A percentile compares a stretch with the other conserved stretches of the same genome.
These are phyloP conservation scores for Golubevia pallescens DNA, from an alignment of 1,284 basidiomycete genomes.

Conservation along the genomic window DNA sequence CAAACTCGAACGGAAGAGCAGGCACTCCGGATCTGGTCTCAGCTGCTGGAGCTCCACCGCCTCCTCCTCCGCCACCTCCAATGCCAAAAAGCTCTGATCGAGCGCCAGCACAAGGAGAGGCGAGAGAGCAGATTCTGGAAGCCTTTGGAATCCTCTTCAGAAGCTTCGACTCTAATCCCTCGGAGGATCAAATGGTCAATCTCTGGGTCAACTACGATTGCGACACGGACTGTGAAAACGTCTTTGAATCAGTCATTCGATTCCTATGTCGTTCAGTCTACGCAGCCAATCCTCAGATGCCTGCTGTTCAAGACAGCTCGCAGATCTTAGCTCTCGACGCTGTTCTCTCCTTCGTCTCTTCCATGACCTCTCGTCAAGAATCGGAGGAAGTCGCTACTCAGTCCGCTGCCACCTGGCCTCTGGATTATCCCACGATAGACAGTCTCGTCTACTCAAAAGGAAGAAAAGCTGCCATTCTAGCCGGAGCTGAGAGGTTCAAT, in stretches of 20 bases:
- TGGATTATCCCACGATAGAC: slow-evolving; percentile 6
- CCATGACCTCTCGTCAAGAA: slow-evolving; percentile 48
- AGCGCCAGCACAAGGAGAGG: slow-evolving; percentile 49
- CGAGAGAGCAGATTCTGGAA: slow-evolving; percentile 54
- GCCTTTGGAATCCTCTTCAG: slow-evolving; percentile 34
- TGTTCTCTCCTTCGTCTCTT: slow-evolving; percentile 44
- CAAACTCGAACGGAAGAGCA: slow-evolving; percentile 13
- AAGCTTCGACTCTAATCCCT: slow-evolving; percentile 7
- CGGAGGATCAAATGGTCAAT: slow-evolving; percentile 36
- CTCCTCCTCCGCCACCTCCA: slow-evolving; percentile 49
- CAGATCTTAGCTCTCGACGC: slow-evolving; percentile 57
- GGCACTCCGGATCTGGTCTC: slow-evolving; percentile 10
- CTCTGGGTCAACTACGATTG: slow-evolving; percentile 62
- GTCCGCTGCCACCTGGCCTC: slow-evolving; percentile 8
- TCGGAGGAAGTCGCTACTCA: neutral
- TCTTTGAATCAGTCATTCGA: slow-evolving; percentile 47
- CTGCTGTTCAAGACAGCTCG: slow-evolving; percentile 36
- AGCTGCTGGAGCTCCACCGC: slow-evolving; percentile 21
- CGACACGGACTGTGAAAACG: slow-evolving; percentile 51
- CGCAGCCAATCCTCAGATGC: slow-evolving; percentile 9
- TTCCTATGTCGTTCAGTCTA: slow-evolving; percentile 53
- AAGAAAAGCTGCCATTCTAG: slow-evolving; percentile 49
- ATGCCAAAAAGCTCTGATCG: slow-evolving; percentile 37
- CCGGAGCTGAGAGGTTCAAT: slow-evolving; percentile 57
- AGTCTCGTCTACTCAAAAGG: slow-evolving; percentile 29